phyloP scores from a whole-genome alignment of 768 basidiomycete species.

The Boletus rufocinnamomeus region DNA sequence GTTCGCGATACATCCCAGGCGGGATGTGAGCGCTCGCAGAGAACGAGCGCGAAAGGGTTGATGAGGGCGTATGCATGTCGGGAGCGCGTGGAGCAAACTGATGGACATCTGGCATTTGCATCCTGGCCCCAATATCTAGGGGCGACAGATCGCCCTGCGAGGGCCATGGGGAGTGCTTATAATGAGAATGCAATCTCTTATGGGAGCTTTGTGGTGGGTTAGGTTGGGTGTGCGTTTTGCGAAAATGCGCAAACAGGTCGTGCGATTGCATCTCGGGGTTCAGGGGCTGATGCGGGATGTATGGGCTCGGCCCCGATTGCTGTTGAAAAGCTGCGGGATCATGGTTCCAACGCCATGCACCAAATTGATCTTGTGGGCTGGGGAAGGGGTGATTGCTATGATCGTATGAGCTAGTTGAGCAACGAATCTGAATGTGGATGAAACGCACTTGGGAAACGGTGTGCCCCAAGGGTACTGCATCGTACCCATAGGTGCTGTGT shows the following conservation, averaged over 20 bases:
- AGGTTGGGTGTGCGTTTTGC: constrained; percentile 7
- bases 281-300: constrained; percentile 28
- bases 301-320: constrained; percentile 32
- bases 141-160: constrained; percentile 25
- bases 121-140: constrained; percentile 18
- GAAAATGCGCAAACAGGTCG: constrained; percentile 10
- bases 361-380: constrained; percentile 19
- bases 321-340: constrained; percentile 13
- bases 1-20: constrained; percentile 20
- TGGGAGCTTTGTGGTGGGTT: background rate
- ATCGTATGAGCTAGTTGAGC: constrained; percentile 2
- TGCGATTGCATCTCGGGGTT: constrained; percentile 12
- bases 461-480: constrained; percentile 18
- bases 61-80: constrained; percentile 30
- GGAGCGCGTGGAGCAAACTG: constrained; percentile 17
- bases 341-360: constrained; percentile 8
- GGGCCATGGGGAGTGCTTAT: constrained; percentile 17
- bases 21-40: constrained; percentile 17
- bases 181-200: constrained; percentile 8
- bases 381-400: constrained; percentile 9
- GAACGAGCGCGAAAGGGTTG: constrained; percentile 23
- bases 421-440: background rate
- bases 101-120: constrained; percentile 25
- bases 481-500: constrained; percentile 1
- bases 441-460: constrained; percentile 20